Conservation (phyloP, 371 early-diverging fungal genomes). For the Mortierella sp. region DNA sequence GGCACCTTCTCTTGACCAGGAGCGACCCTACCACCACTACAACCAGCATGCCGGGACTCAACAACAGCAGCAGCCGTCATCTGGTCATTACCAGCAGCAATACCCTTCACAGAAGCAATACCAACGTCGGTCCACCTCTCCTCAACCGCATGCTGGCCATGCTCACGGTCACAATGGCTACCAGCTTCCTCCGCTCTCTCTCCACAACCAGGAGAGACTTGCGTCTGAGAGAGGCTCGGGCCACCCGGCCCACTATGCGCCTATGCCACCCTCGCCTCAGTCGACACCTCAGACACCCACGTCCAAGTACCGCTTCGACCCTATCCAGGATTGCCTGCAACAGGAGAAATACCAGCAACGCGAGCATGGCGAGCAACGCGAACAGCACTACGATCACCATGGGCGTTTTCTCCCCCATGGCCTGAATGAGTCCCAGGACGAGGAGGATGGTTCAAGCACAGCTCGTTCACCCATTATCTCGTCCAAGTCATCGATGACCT, state of each 20-base stretch:
- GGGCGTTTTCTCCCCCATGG: constrained; percentile 6
- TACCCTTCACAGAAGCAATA: constrained; percentile 14
- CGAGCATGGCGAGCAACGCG: constrained; percentile 19
- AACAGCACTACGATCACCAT: constrained; percentile 17
- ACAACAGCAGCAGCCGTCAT: constrained; percentile 13
- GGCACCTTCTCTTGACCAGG: constrained; percentile 24
- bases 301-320: constrained; percentile 52
- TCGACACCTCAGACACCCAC: constrained; percentile 55
- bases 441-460: constrained; percentile 30
- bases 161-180: constrained; percentile 21
- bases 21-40: constrained; percentile 16
- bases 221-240: constrained; percentile 19
- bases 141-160: constrained; percentile 42
- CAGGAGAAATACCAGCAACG: constrained; percentile 45
- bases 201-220: constrained; percentile 26
- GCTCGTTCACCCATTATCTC: constrained; percentile 32
- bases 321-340: constrained; percentile 53
- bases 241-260: constrained; percentile 1
- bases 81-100: constrained; percentile 17
- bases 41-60: constrained; percentile 4
- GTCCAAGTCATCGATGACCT: constrained; percentile 43
- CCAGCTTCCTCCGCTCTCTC: constrained; percentile 34
- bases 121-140: constrained; percentile 4
- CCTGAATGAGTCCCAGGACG: constrained; percentile 15
- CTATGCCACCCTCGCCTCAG: constrained; percentile 48